phyloP scores from a whole-genome alignment of 768 basidiomycete genomes.

The Boletus rex-veris region DNA sequence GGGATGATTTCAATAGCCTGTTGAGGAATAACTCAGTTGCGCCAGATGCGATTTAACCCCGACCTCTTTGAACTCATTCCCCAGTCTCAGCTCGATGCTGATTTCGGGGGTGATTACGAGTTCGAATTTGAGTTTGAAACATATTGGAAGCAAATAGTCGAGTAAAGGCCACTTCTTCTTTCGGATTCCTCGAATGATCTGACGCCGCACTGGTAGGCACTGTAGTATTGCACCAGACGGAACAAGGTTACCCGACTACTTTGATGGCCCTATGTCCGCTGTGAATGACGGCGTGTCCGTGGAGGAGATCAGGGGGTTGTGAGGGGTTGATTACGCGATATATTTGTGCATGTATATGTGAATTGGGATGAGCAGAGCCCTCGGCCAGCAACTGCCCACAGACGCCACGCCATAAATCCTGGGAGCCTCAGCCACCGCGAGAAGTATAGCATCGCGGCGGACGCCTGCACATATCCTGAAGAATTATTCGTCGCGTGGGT shows the following conservation, averaged over 20 bases:
- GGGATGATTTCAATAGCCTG: background rate
- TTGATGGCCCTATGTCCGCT: constrained; percentile 21
- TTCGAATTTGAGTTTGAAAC: constrained; percentile 68
- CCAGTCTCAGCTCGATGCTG: constrained; percentile 69
- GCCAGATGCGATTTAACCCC: constrained; percentile 86
- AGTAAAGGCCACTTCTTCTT: constrained; percentile 40
- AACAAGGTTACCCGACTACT: constrained; percentile 37
- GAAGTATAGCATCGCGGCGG: constrained; percentile 6
- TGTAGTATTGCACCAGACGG: constrained; percentile 58
- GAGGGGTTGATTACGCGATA: constrained; percentile 22
- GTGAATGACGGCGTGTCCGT: background rate
- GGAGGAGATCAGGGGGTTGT: background rate
- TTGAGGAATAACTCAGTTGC: background rate
- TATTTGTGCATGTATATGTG: constrained; percentile 22
- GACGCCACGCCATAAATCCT: constrained; percentile 27
- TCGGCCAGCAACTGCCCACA: constrained; percentile 15
- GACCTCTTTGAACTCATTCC: constrained; percentile 74
- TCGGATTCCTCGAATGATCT: background rate
- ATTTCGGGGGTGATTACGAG: constrained; percentile 75
- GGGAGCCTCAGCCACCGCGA: constrained; percentile 22
- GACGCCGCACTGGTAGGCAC: constrained; percentile 35
- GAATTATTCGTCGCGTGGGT: background rate
- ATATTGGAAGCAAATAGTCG: constrained; percentile 78
- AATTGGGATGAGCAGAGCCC: background rate
- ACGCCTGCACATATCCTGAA: constrained; percentile 3